Conservation (phyloP, 208 protist species). For the Acanthamoeba lenticulata region DNA sequence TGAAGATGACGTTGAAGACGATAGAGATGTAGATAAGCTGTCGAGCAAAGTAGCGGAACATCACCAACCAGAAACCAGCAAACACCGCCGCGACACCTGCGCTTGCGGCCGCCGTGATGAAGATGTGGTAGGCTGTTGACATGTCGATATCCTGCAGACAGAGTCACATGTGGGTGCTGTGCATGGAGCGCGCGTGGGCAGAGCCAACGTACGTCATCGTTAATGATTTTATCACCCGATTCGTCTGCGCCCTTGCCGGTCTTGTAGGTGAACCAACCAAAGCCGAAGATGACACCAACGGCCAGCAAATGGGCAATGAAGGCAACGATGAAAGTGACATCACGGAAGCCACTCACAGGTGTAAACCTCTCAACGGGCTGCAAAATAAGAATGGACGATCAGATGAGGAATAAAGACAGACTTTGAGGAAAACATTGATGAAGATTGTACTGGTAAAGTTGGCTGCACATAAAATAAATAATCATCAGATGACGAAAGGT, state of each 20-base stretch:
- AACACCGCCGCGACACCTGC: not conserved
- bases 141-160: not conserved
- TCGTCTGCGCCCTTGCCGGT: conserved; percentile 34
- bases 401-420: not conserved
- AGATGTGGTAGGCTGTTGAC: conserved; percentile 5
- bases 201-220: not conserved
- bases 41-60: conserved; percentile 12
- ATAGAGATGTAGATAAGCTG: conserved; percentile 49
- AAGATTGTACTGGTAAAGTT: not conserved
- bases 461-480: not conserved
- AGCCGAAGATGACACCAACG: conserved; percentile 2
- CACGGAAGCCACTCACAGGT: conserved; percentile 49
- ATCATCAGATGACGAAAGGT: not conserved
- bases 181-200: not conserved
- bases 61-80: conserved; percentile 35
- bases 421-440: not conserved
- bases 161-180: not conserved
- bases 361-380: conserved; percentile 3
- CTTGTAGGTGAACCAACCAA: conserved; percentile 18
- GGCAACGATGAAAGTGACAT: conserved; percentile 30
- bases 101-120: not conserved
- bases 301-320: conserved; percentile 46
- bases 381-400: not conserved
- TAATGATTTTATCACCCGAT: not conserved
- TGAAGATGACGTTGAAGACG: conserved; percentile 46